phyloP scores from a whole-genome alignment of 208 protist genomes.

The Tetramitus jugosus region DNA sequence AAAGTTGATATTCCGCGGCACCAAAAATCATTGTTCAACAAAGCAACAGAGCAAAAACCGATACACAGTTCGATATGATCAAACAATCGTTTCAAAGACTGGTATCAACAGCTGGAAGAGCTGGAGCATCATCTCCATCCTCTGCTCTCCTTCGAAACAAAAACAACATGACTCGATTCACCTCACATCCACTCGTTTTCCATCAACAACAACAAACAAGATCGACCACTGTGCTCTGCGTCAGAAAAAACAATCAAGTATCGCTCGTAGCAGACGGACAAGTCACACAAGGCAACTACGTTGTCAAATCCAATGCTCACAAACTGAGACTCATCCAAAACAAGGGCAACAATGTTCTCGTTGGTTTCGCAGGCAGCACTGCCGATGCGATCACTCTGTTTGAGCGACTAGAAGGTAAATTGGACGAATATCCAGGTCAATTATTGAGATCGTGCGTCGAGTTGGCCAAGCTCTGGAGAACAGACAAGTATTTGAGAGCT shows the following conservation, averaged over 20 bases:
- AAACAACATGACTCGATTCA: too few species aligned
- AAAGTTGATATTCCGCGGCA: too few species aligned
- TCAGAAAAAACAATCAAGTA: conserved; percentile 76
- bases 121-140: too few species aligned
- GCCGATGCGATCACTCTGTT: conserved; percentile 89
- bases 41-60: too few species aligned
- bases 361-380: conserved; percentile 58
- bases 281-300: conserved; percentile 67
- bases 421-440: conserved; percentile 80
- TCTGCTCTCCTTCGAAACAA: too few species aligned
- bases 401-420: conserved; percentile 82
- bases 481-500: conserved; percentile 76
- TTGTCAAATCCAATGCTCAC: conserved; percentile 18
- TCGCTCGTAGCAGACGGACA: conserved; percentile 36
- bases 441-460: conserved; percentile 80
- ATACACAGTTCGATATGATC: too few species aligned
- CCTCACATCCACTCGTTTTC: too few species aligned
- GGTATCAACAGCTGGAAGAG: too few species aligned
- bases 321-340: conserved; percentile 50
- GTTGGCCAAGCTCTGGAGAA: conserved; percentile 88
- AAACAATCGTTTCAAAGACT: too few species aligned
- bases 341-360: background rate
- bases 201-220: too few species aligned
- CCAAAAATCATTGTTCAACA: too few species aligned
- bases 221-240: conserved; percentile 80